Conservation (phyloP, 225 moss, liverwort and hornwort genomes). For the Bryoerythrophyllum caledonicum region DNA sequence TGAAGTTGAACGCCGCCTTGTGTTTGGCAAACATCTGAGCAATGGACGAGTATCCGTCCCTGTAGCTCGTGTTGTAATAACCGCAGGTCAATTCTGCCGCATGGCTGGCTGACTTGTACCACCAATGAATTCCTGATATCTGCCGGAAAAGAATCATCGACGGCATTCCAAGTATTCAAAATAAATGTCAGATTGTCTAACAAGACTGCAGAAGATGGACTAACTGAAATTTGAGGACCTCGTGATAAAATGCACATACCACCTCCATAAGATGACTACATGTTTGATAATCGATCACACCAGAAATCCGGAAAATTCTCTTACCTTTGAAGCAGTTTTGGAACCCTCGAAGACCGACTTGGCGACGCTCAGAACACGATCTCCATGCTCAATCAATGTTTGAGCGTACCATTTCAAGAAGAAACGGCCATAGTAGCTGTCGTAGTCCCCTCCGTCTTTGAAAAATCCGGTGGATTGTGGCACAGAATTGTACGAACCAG, state of each 20-base stretch:
- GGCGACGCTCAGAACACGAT: slow-evolving; percentile 68
- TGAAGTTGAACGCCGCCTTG: slow-evolving; percentile 70
- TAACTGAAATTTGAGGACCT: background rate
- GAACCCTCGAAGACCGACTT: slow-evolving; percentile 61
- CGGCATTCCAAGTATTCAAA: slow-evolving; percentile 5
- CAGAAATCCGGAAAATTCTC: slow-evolving; percentile 4
- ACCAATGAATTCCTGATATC: slow-evolving; percentile 92
- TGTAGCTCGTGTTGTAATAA: slow-evolving; percentile 73
- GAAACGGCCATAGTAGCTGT: slow-evolving; percentile 86
- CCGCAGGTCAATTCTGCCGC: slow-evolving; percentile 78
- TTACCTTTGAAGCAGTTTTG: slow-evolving; percentile 79
- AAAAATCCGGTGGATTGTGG: slow-evolving; percentile 80
- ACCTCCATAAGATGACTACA: background rate
- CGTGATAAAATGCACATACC: background rate
- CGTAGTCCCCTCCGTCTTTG: slow-evolving; percentile 80
- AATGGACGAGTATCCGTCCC: slow-evolving; percentile 70
- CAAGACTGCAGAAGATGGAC: background rate
- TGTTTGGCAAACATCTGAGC: slow-evolving; percentile 78
- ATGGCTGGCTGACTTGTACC: slow-evolving; percentile 78
- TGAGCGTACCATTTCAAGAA: slow-evolving; percentile 82
- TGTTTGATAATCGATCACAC: background rate
- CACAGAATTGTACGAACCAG: slow-evolving; percentile 62
- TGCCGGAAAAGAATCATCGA: slow-evolving; percentile 22
- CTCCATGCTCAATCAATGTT: slow-evolving; percentile 73
- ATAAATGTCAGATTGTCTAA: background rate